Conservation (phyloP, 2,329 filamentous ascomycete genomes). For the Fusarium xyrophilum region DNA sequence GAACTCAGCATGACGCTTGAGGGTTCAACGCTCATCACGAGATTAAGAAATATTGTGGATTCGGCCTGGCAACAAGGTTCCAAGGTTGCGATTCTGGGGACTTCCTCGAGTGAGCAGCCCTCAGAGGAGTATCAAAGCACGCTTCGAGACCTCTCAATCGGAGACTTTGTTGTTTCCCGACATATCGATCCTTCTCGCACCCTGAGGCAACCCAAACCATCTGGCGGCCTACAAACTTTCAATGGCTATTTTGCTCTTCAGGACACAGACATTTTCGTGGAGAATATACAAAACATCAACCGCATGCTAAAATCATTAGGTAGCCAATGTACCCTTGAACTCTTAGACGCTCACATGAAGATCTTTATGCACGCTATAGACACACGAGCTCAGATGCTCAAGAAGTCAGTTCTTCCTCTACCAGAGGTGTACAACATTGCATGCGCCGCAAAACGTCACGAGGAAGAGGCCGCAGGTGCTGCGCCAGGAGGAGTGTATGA, state of each 20-base stretch:
- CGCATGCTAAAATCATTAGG: slow-evolving; percentile 54
- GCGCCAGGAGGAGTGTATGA: slow-evolving; percentile 42
- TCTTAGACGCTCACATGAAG: slow-evolving; percentile 38
- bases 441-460: slow-evolving; percentile 41
- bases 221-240: slow-evolving; percentile 28
- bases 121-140: slow-evolving; percentile 52
- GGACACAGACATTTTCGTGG: slow-evolving; percentile 50
- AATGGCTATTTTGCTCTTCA: slow-evolving; percentile 42
- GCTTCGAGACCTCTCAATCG: slow-evolving; percentile 49
- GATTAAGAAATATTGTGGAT: slow-evolving; percentile 75
- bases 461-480: slow-evolving; percentile 29
- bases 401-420: slow-evolving; percentile 48
- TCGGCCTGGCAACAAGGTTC: slow-evolving; percentile 74
- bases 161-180: slow-evolving; percentile 51
- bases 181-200: slow-evolving; percentile 41
- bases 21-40: slow-evolving; percentile 71
- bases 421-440: slow-evolving; percentile 52
- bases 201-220: slow-evolving; percentile 40
- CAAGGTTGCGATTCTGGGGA: slow-evolving; percentile 80
- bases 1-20: slow-evolving; percentile 75
- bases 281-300: slow-evolving; percentile 57
- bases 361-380: slow-evolving; percentile 40
- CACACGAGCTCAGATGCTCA: slow-evolving; percentile 42
- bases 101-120: slow-evolving; percentile 65
- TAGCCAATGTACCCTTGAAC: slow-evolving; percentile 32